These are phyloP conservation scores for Mycena galopus DNA, from an alignment of 768 basidiomycete species.

Conservation along the genomic window DNA sequence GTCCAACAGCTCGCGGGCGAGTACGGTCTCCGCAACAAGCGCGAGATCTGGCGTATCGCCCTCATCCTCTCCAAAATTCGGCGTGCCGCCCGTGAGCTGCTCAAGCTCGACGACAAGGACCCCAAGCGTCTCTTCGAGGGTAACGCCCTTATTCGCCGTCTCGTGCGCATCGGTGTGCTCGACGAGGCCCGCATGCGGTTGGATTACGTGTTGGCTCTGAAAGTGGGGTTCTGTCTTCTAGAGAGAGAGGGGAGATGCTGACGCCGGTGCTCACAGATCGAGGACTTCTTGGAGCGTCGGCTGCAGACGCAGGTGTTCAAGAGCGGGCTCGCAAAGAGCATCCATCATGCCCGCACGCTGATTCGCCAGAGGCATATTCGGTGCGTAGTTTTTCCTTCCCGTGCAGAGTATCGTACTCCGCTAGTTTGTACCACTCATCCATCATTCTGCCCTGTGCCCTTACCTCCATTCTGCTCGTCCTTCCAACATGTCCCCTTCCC, in stretches of 20 bases:
- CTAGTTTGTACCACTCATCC: too few species aligned
- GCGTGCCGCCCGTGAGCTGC: slow-evolving; percentile 99
- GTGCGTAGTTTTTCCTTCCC: too few species aligned
- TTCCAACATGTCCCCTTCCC: neutral
- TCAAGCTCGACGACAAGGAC: slow-evolving; percentile 99
- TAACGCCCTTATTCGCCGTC: slow-evolving; percentile 94
- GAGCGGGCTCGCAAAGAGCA: slow-evolving; percentile 95
- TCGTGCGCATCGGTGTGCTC: slow-evolving; percentile 99
- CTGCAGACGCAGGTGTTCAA: slow-evolving; percentile 99
- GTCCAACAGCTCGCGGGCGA: slow-evolving; percentile 93
- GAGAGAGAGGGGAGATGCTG: too few species aligned
- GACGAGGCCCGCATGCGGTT: slow-evolving; percentile 99
- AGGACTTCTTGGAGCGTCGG: slow-evolving; percentile 99
- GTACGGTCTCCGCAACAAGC: slow-evolving; percentile 99
- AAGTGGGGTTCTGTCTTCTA: too few species aligned
- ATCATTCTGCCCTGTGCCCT: too few species aligned
- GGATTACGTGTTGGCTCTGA: slow-evolving; percentile 99
- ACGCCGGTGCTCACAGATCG: too few species aligned
- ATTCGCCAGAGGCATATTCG: slow-evolving; percentile 99
- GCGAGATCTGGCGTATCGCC: slow-evolving; percentile 99
- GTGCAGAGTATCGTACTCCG: too few species aligned
- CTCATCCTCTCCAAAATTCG: slow-evolving; percentile 99
- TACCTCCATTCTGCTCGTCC: neutral
- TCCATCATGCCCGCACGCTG: slow-evolving; percentile 98
- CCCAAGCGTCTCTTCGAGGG: slow-evolving; percentile 99